Percentiles rank a stretch among this genome's conserved stretches.
Conservation (phyloP, 23 red algal species). For the Gracilaria vermiculophylla region DNA sequence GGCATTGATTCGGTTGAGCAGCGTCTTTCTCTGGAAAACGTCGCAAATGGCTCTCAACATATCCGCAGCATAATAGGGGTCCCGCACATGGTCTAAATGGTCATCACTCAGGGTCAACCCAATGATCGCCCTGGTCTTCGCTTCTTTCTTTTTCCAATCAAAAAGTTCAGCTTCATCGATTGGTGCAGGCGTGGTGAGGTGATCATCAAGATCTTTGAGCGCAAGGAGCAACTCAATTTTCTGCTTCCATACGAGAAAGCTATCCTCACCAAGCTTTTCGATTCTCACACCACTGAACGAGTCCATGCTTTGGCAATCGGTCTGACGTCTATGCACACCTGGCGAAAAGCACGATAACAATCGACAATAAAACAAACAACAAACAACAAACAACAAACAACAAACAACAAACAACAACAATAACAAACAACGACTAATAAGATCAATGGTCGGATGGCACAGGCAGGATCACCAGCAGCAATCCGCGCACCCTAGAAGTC, state of each 20-base stretch:
- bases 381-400: too few relatives aligned
- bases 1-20: conserved; percentile 10
- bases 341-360: not conserved
- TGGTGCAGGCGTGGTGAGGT: too few relatives aligned
- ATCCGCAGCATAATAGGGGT: too few relatives aligned
- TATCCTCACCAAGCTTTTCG: conserved; percentile 15
- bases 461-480: too few relatives aligned
- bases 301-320: not conserved
- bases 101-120: not conserved
- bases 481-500: not conserved
- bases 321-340: too few relatives aligned
- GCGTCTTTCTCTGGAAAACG: conserved; percentile 22
- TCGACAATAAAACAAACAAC: too few relatives aligned
- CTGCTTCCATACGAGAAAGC: conserved; percentile 28
- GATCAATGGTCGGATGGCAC: too few relatives aligned
- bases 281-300: conserved; percentile 16
- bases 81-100: conserved; percentile 15
- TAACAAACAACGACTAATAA: too few relatives aligned
- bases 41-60: conserved; percentile 28
- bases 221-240: too few relatives aligned
- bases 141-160: not conserved
- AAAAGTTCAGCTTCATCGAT: not conserved
- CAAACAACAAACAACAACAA: too few relatives aligned
- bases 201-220: too few relatives aligned
- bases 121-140: conserved; percentile 8